These are phyloP conservation scores for Heliamphora pulchella DNA, from an alignment of 179 eudicot genomes.

Conservation along the genomic window DNA sequence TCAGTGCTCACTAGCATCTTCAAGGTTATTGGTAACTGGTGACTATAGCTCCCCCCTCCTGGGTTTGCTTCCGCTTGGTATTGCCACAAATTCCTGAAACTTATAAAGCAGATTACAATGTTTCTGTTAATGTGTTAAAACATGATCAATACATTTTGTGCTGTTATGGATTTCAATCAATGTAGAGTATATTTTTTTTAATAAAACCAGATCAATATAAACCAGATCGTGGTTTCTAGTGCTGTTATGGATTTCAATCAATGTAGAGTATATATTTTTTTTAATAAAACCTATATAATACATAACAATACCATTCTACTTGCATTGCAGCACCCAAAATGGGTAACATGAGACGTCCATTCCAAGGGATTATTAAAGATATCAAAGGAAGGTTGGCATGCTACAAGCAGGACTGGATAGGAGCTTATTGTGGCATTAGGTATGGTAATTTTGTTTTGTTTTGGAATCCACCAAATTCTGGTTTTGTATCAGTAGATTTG, in stretches of 20 bases:
- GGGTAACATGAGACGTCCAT: slow-evolving; percentile 29
- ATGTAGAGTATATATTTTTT: background rate
- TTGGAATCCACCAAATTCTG: background rate
- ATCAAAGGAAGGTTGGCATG: slow-evolving; percentile 33
- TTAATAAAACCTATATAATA: background rate
- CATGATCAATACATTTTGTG: background rate
- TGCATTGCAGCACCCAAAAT: slow-evolving; percentile 22
- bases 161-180: background rate
- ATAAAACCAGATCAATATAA: too few species aligned
- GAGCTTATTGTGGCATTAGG: slow-evolving; percentile 34
- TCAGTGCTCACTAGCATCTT: background rate
- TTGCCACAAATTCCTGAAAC: background rate
- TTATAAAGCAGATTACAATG: too few species aligned
- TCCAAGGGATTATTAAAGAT: slow-evolving; percentile 34
- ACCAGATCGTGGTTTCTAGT: background rate
- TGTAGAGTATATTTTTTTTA: background rate
- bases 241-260: background rate
- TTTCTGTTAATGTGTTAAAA: background rate
- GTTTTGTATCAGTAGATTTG: background rate
- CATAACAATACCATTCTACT: background rate
- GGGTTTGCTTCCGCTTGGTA: background rate
- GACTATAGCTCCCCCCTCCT: background rate
- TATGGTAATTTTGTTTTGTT: slow-evolving; percentile 8
- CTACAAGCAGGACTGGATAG: slow-evolving; percentile 43
- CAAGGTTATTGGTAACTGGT: background rate